Base-by-base conservation (phyloP, 1,284 basidiomycete genomes). In the Gymnopus androsaceus region DNA sequence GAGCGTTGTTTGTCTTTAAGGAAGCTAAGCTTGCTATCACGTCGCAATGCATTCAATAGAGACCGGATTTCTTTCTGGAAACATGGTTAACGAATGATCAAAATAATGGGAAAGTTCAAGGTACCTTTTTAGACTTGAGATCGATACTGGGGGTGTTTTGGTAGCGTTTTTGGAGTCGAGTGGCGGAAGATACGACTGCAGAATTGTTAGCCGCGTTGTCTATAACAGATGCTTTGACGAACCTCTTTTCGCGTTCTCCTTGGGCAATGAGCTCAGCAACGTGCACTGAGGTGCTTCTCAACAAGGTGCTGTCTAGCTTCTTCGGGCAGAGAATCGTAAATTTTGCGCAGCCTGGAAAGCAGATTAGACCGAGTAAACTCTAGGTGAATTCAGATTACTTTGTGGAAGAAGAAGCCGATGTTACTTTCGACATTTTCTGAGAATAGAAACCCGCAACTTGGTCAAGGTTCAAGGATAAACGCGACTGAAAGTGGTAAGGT, bases 1-100 rank as follows among this genome's bases (percentile, higher is more conserved):
- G 80, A 82, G 27, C 76, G 73, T 50, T 83, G n/a, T n/a, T n/a
- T n/a, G n/a, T n/a, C 83, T 45, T 73, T 76, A 60, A 82, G 69
- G 58, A 82, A 71, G 0, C 79, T 70, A 3, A 75, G 69, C 59
- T 85, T 85, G 0, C 76, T 63, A 56, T 86, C 83, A 44, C 73
- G 75, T 4, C 72, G 66, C 11, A 86, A 70, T 51, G 82, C 79
- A 28, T 77, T 73, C 7, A 87, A 59, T 37, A 87, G 69, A 0
- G 64, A 61, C 27, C 74, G 69, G 56, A 87, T 70, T 66, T 87
- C 83, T 28, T 69, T 68, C 12, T n/a, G n/a, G n/a, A n/a, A n/a
- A n/a, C n/a, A n/a, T n/a, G n/a, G n/a, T n/a, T n/a, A n/a, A n/a
- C n/a, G n/a, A n/a, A n/a, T n/a, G n/a, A n/a, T n/a, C n/a, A n/a